Evolutionary conservation across 2,329 filamentous ascomycete genomes (phyloP), one percentile per base, ranked within the genome.

Genomic region (Venturia oleaginea): DNA sequence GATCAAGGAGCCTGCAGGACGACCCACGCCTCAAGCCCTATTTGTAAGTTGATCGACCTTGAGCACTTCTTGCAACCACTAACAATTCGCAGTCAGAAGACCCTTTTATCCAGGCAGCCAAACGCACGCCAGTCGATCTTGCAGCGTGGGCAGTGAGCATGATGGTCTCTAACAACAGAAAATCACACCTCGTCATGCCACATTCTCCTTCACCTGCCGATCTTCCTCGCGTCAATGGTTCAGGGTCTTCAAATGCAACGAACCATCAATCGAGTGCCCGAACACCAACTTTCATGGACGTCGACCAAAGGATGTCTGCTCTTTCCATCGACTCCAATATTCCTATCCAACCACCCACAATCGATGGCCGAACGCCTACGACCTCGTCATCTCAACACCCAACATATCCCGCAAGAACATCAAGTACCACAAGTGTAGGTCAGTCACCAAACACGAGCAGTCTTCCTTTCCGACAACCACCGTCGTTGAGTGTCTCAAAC

Each of bases 121-220:
- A 97, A 80, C 86, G 93, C 69, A 99, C 94, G 0, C 94, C 94
- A 0, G 94, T 99, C 61, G 89, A 99, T 74, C 83, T 99, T 40
- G 86, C 90, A 75, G 90, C 92, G 67, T 99, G 94, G 94, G 93
- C 94, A 27, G 86, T 96, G 60, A 87, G 90, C 71, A 85, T 97
- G 81, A 93, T 97, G 85, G 92, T 97, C 74, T 86, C 88, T 70
- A 90, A 97, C 76, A 96, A 97, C 76, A 90, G 94, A 74, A 96
- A 96, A 76, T 96, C 92, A 34, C 93, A 97, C 74, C 83, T 97
- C 43, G 90, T 87, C n/a, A 34, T 40, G 34, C 46, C 62, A 37
- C 30, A 59, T 37, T 63, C 62, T 24, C 62, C 62, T 22, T 55
- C 46, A 4, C 40, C 62, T 37, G 34, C 22, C 13, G 51, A 55